Evolutionary conservation across 2,329 filamentous ascomycete species (phyloP), one percentile per base, ranked within the genome.

Genomic region (Didymella segeticola): DNA sequence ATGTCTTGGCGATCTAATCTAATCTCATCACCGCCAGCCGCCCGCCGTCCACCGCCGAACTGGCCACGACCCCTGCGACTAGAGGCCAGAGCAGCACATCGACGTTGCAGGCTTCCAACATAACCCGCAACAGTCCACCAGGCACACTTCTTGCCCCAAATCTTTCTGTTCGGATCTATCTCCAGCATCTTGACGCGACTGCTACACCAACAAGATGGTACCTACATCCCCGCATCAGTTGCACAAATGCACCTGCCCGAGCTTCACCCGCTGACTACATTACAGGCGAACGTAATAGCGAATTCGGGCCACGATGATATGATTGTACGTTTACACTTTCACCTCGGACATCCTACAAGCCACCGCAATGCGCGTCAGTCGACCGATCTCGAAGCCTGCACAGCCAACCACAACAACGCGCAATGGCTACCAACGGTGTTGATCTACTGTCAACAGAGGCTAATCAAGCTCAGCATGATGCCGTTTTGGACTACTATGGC

Each of bases 401-500:
- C 56, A 29, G 17, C 43, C 45, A 19, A 36, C 43, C 9, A 23
- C 22, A 23, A 27, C 12, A 42, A 51, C 25, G 33, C 60, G 47
- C 62, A 57, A 64, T 62, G 60, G 47, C 48, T 17, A 48, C 37
- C 39, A 37, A 50, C 43, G 56, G 54, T 49, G 53, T 62, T 23
- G 67, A 69, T 55, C 37, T 72, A 45, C 47, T 70, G 41, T 69
- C 72, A 43, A 68, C 63, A 37, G 61, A 68, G 56, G 61, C 66
- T 73, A 68, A 72, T 50, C 61, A 69, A 42, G 33, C 68, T 91
- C 69, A 81, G 93, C 95, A 99, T 78, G 95, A 99, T 85, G 95
- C 95, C 62, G 93, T 96, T 63, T 88, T 99, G 73, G 95, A 99
- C 77, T 99, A 98, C 82, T 99, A 98, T 78, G 95, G 95, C 72